phyloP scores from a whole-genome alignment of 1,284 basidiomycete genomes.

The Leccinum griseonigrum region DNA sequence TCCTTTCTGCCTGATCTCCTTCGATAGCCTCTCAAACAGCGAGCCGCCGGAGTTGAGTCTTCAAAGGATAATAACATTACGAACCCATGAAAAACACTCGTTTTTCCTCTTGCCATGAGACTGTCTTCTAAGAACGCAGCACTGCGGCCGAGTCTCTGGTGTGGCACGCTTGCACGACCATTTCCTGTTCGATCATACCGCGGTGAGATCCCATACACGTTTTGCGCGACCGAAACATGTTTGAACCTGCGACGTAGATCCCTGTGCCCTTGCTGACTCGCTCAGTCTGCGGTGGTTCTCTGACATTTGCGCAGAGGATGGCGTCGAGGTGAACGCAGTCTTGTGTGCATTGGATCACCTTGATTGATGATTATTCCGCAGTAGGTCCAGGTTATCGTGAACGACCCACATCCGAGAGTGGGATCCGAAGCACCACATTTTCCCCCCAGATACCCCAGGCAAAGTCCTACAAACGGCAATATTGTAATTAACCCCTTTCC shows the following conservation, averaged over 20 bases:
- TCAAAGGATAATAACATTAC: background rate
- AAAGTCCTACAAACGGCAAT: background rate
- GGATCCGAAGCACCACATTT: background rate
- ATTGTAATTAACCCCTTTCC: background rate
- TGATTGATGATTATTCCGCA: background rate
- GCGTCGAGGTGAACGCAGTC: conserved; percentile 11
- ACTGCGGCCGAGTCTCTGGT: background rate
- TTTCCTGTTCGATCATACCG: background rate
- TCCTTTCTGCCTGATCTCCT: background rate
- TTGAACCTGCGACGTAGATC: background rate
- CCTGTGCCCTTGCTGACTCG: background rate
- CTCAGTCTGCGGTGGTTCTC: background rate
- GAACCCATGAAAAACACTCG: background rate
- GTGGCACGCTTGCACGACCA: background rate
- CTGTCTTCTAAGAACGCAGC: background rate
- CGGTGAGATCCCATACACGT: background rate
- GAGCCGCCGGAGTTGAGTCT: background rate
- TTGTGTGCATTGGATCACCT: background rate
- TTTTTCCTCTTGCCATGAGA: background rate
- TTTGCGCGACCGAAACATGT: background rate
- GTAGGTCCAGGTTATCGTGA: background rate
- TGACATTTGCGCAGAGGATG: background rate
- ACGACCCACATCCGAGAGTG: background rate
- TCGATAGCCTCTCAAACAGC: background rate
- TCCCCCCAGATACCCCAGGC: background rate